Evolutionary conservation across 2,329 filamentous ascomycete genomes (phyloP).

Genomic region (Fusarium sp.): DNA sequence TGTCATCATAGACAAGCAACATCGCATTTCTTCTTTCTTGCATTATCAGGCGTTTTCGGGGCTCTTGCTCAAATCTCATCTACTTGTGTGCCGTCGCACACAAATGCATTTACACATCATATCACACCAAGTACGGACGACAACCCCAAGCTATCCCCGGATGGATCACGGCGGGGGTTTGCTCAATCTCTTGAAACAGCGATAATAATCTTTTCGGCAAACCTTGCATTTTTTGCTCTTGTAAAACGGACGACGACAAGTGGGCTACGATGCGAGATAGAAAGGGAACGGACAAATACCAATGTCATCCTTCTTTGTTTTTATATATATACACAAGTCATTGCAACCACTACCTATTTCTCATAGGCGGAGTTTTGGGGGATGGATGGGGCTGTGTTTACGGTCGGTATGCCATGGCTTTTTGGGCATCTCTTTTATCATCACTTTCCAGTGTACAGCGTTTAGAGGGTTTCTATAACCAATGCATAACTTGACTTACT

Average conservation of each 20-base stretch:
- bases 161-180: constrained; percentile 15
- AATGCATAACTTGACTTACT: constrained; percentile 9
- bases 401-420: constrained; percentile 20
- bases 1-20: constrained; percentile 25
- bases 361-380: constrained; percentile 19
- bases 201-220: constrained; percentile 26
- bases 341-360: constrained; percentile 10
- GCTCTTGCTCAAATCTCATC: constrained; percentile 17
- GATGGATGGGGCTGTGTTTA: constrained; percentile 4
- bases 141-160: constrained; percentile 17
- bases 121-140: constrained; percentile 20
- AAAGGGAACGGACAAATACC: constrained; percentile 15
- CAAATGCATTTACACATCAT: constrained; percentile 18
- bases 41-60: constrained; percentile 36
- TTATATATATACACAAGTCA: constrained; percentile 2
- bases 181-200: constrained; percentile 15
- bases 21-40: constrained; percentile 10
- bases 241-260: constrained; percentile 17
- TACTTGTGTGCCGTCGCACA: constrained; percentile 7
- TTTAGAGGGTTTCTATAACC: constrained; percentile 18
- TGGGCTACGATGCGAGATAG: constrained; percentile 26
- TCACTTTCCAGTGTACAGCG: constrained; percentile 23
- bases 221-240: constrained; percentile 16
- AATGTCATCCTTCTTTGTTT: constrained; percentile 12
- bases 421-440: constrained; percentile 14